These are phyloP conservation scores for Byssochlamys sp. DNA, from an alignment of 2,329 filamentous ascomycete species.

Conservation along the genomic window DNA sequence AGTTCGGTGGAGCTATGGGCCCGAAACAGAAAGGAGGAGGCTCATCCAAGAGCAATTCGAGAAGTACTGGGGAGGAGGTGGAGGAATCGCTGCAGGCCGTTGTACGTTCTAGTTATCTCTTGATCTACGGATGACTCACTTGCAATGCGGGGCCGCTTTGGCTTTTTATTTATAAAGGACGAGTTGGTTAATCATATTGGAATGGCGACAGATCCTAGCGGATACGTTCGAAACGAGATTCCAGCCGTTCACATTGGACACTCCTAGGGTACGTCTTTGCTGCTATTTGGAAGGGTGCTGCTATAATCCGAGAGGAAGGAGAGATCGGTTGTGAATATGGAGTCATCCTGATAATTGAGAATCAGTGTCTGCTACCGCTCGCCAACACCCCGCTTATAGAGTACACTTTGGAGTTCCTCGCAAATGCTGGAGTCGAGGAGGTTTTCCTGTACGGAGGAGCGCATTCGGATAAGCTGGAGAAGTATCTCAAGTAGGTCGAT, in stretches of 20 bases:
- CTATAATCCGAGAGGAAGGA: neutral
- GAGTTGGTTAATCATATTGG: conserved; percentile 6
- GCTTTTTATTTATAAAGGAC: neutral
- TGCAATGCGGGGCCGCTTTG: neutral
- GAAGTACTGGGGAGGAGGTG: conserved; percentile 44
- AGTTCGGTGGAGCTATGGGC: conserved; percentile 17
- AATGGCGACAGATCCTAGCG: conserved; percentile 59
- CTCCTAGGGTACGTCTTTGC: conserved; percentile 61
- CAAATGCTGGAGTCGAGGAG: conserved; percentile 88
- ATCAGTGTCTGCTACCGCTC: conserved; percentile 81
- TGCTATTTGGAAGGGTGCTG: neutral
- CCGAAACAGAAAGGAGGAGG: conserved; percentile 21
- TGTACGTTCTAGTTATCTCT: conserved; percentile 29
- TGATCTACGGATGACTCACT: neutral
- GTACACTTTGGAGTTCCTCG: conserved; percentile 92
- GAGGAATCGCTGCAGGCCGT: conserved; percentile 57
- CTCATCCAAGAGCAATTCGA: conserved; percentile 19
- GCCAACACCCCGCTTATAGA: conserved; percentile 93
- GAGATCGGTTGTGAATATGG: neutral
- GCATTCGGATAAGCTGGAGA: conserved; percentile 76
- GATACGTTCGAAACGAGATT: conserved; percentile 93
- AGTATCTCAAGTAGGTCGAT: conserved; percentile 58
- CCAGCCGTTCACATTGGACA: conserved; percentile 77
- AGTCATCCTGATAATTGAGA: neutral
- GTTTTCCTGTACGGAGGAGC: conserved; percentile 86